phyloP scores from a whole-genome alignment of 257 asterid genomes.

The Lycium ferocissimum region DNA sequence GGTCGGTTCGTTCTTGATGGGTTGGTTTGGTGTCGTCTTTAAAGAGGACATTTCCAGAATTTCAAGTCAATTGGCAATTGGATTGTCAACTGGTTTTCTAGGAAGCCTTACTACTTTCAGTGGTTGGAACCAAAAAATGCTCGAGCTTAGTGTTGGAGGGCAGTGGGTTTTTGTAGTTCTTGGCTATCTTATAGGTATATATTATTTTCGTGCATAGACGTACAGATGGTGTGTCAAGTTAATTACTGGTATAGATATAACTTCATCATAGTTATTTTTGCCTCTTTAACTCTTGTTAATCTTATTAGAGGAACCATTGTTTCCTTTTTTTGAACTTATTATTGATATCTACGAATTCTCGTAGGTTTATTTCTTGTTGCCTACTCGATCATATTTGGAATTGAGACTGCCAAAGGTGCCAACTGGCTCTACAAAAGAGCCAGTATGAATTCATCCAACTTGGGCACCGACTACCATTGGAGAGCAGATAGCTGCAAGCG shows the following conservation, averaged over 20 bases:
- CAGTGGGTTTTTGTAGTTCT: slow-evolving; percentile 77
- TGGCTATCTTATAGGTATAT: slow-evolving; percentile 68
- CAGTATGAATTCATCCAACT: background rate
- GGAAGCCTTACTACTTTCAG: slow-evolving; percentile 98
- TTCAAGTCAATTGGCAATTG: slow-evolving; percentile 78
- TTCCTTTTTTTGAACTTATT: background rate
- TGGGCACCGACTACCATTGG: slow-evolving; percentile 28
- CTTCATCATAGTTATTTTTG: background rate
- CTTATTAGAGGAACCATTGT: background rate
- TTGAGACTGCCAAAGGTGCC: slow-evolving; percentile 71
- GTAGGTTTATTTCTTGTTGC: slow-evolving; percentile 77
- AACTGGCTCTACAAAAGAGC: slow-evolving; percentile 52
- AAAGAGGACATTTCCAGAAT: slow-evolving; percentile 65
- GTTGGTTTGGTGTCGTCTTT: slow-evolving; percentile 91
- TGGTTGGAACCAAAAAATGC: slow-evolving; percentile 96
- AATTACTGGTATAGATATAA: background rate
- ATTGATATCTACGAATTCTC: background rate
- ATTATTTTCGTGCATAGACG: background rate
- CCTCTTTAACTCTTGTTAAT: background rate
- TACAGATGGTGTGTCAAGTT: background rate
- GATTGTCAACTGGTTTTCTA: slow-evolving; percentile 83
- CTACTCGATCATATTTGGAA: slow-evolving; percentile 71
- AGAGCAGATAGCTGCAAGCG: slow-evolving; percentile 37
- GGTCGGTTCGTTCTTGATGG: slow-evolving; percentile 98
- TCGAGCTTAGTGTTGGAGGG: slow-evolving; percentile 74